Base-by-base conservation (phyloP, 1,284 basidiomycete genomes). In the Pascua guehoae region DNA sequence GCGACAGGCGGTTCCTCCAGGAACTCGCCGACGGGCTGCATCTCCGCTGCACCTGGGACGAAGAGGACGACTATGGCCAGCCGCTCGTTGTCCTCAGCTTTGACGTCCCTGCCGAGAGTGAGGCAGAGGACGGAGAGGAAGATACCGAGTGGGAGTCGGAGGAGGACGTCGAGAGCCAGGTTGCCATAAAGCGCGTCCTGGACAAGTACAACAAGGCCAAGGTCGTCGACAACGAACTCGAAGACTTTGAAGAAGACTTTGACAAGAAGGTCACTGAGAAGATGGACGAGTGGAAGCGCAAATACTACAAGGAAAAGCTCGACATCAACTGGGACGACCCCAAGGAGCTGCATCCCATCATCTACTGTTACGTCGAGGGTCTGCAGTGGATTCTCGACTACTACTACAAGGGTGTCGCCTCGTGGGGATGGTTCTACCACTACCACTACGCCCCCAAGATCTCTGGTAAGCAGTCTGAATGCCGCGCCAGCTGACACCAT, bases 381-480 rank as follows among this genome's bases (percentile, higher is more conserved):
- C 79, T 98, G 60, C 96, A 98, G 73, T 98, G 95, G 96, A 92
- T 98, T 38, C 88, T 98, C 85, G 89, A 93, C 74, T 98, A 98
- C 78, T 98, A 98, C 76, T 98, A 98, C 78, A 86, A 89, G 63
- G 95, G 95, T 40, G 93, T 97, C 14, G 89, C 91, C 2, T 94
- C 91, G 7, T 98, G 95, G 95, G 85, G 91, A 32, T 98, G 96
- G 96, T 98, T 97, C 81, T 98, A 98, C 79, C 82, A 94, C 73
- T 98, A 97, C 74, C 95, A 98, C 75, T 98, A 96, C 75, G 89
- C 95, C 0, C 95, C 93, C 14, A 85, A 91, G 51, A 94, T 96
- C 62, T 91, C 90, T 43, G 92, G 91, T 91, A 64, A 58, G 83
- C 70, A 4, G 7, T 7, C 12, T 8, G 46, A 12, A 41, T 37